Evolutionary conservation across 257 asterid genomes (phyloP), one percentile per base, ranked within the genome.

Genomic region (Solanum chaucha): DNA sequence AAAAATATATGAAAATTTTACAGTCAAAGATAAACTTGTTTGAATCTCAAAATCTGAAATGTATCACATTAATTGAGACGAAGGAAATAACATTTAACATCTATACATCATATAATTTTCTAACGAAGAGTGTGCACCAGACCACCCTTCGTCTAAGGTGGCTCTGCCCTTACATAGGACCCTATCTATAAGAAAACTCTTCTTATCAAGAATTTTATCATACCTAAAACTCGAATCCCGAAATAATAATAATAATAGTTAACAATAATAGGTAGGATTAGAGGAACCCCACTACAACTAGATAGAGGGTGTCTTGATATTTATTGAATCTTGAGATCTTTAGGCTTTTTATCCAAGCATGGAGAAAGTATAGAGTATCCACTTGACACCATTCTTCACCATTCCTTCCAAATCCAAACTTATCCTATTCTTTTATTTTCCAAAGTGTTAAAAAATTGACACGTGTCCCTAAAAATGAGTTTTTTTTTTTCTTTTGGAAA

Each of bases 401-500:
- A 75, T 89, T 89, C 88, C 90, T 87, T 89, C 90, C 89, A 91
- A 87, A 88, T 91, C 91, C 91, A 87, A 61, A 90, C 41, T 85
- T 89, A 82, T 86, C 88, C 68, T 30, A 26, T 89, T 7, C 72
- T 74, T 87, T 74, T 15, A 8, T 68, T 28, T 68, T 14, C 19
- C 30, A 36, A 41, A 51, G 26, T 87, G 32, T 28, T 71, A 30
- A 55, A 4, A 5, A 40, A 2, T 24, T 11, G 61, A 91, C 92
- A 90, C 92, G 92, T 88, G 91, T 77, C 88, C 28, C 32, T 34
- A 28, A 80, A 46, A 28, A 8, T 70, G 35, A 77, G 3, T 34
- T 8, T 6, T 17, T 8, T 34, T 4, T 13, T 26, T 55, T 2
- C 0, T 24, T 26, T 78, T 46, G 65, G 17, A 80, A 80, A 80